phyloP scores from a whole-genome alignment of 352 stramenopile genomes.

The Aphanomyces cochlioides region DNA sequence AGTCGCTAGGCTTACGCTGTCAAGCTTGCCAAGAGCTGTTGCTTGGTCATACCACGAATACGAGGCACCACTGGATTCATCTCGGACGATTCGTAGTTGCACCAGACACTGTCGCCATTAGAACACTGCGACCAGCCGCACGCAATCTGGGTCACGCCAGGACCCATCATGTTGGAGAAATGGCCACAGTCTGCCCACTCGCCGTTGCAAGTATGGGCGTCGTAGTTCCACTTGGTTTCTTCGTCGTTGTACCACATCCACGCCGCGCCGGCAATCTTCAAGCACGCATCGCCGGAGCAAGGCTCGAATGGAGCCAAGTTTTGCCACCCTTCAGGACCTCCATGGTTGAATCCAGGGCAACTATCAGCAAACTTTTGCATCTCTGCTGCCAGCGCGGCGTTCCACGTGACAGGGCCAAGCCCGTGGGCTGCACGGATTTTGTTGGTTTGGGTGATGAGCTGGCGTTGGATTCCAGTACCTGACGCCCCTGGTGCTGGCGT shows the following conservation, averaged over 20 bases:
- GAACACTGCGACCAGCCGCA: constrained; percentile 5
- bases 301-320: not conserved
- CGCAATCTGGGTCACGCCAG: not conserved
- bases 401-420: not conserved
- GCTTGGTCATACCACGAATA: not conserved
- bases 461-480: not conserved
- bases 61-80: not conserved
- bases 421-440: not conserved
- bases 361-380: constrained; percentile 12
- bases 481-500: too few relatives aligned
- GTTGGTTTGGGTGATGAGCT: constrained; percentile 2
- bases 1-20: not conserved
- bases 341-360: constrained; percentile 3
- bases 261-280: not conserved
- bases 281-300: not conserved
- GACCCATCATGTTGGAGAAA: constrained; percentile 1
- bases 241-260: constrained; percentile 13
- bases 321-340: not conserved
- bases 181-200: not conserved
- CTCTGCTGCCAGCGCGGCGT: not conserved
- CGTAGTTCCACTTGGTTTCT: constrained; percentile 9
- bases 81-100: constrained; percentile 6
- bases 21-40: not conserved
- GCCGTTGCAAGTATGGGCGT: not conserved
- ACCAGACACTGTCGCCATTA: not conserved